Evolutionary conservation across 352 stramenopile species (phyloP), one percentile per base, ranked within the genome.

Genomic region (Aphanomyces cochlioides): DNA sequence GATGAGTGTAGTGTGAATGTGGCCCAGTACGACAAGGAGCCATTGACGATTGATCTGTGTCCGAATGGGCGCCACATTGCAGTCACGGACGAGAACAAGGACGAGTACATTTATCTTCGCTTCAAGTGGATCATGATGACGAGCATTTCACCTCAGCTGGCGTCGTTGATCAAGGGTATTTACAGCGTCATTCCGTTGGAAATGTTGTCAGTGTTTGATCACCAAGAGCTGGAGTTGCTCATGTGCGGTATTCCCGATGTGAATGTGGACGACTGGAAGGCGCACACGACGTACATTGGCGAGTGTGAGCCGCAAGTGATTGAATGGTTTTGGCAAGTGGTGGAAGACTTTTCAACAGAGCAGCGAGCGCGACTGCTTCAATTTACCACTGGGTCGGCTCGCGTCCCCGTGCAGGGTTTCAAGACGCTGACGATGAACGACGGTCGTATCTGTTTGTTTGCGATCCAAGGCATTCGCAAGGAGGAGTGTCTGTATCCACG

Each of bases 161-260:
- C 95, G 50, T 96, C 95, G 38, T 90, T 98, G 69, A 82, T 98
- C 39, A 87, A 98, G 77, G 97, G 97, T 21, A 97, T 99, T 59
- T 97, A 98, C 73, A 97, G 98, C 34, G 90, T 99, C 48, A 95
- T 99, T 34, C 96, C 96, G 39, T 78, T 83, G 48, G 94, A 98
- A 74, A 77, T 98, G 21, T 69, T 92, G 17, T 95, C 92, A 4
- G 97, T 99, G 47, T 99, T 99, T 74, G 97, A 97, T 64, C 90
- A 98, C 57, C 90, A 96, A 72, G 96, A 99, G 76, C 82, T 99
- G 38, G 96, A 99, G 75, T 84, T 99, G 36, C 79, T 99, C 43
- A 99, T 99, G 67, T 98, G 93, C 58, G 97, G 97, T 28, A 93
- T 99, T 74, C 96, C 96, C 15, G 93, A 99, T 61, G 98, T 99